Conservation (phyloP, 116 monocot species). For the Posidonia oceanica region DNA sequence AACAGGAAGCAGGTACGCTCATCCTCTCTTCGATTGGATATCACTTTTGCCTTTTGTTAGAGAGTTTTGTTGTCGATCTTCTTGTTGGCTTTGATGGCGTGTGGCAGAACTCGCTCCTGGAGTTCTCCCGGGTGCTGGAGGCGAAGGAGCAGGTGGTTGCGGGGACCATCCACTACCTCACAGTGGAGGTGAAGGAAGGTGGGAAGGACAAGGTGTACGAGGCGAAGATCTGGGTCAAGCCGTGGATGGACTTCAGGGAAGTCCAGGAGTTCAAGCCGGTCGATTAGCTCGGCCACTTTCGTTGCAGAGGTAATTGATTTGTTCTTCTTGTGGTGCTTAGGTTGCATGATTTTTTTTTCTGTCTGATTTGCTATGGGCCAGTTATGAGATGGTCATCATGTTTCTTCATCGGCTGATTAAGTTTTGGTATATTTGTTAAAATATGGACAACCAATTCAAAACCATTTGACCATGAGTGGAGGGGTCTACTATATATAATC, state of each 20-base stretch:
- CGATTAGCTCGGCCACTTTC: not conserved
- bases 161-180: constrained; percentile 41
- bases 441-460: too few relatives aligned
- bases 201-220: constrained; percentile 45
- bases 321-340: not conserved
- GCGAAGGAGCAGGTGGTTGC: constrained; percentile 55
- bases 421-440: too few relatives aligned
- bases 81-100: not conserved
- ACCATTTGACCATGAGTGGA: too few relatives aligned
- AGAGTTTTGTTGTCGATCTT: too few relatives aligned
- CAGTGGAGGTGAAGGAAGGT: constrained; percentile 41
- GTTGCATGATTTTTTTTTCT: not conserved
- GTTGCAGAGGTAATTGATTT: not conserved
- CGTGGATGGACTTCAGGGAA: constrained; percentile 49
- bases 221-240: constrained; percentile 56
- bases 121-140: constrained; percentile 37
- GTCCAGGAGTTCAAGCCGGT: constrained; percentile 36
- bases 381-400: not conserved
- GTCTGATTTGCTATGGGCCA: not conserved
- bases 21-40: not conserved
- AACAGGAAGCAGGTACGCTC: constrained; percentile 51
- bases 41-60: too few relatives aligned
- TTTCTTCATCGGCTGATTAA: too few relatives aligned
- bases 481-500: too few relatives aligned
- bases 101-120: constrained; percentile 25